phyloP scores from a whole-genome alignment of 2,329 filamentous ascomycete genomes.

The Setomelanomma holmii region DNA sequence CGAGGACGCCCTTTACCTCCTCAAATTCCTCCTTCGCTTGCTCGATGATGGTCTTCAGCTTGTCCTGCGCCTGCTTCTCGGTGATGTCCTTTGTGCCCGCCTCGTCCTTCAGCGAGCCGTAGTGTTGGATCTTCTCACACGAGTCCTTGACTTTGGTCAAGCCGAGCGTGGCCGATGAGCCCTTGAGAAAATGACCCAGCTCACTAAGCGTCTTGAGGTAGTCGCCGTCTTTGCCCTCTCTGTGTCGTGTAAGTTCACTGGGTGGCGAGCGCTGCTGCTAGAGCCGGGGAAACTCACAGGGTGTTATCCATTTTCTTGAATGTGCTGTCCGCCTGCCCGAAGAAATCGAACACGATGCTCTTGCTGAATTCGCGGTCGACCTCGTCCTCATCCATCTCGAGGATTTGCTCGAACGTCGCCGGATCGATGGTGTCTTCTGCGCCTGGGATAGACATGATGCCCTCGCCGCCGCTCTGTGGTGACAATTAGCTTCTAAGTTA shows the following conservation, averaged over 20 bases:
- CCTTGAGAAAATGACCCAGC: constrained; percentile 95
- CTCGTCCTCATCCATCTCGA: constrained; percentile 96
- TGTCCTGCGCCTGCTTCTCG: constrained; percentile 70
- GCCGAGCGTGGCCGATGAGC: constrained; percentile 92
- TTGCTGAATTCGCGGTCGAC: constrained; percentile 85
- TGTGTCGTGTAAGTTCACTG: constrained; percentile 52
- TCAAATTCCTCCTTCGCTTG: constrained; percentile 78
- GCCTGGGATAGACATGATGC: constrained; percentile 60
- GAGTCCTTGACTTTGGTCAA: constrained; percentile 88
- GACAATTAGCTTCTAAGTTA: constrained; percentile 4
- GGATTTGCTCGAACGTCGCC: constrained; percentile 87
- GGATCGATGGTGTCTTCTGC: constrained; percentile 80
- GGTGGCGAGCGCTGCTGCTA: too few relatives aligned
- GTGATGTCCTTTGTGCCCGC: constrained; percentile 71
- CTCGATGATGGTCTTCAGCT: constrained; percentile 73
- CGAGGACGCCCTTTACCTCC: constrained; percentile 74
- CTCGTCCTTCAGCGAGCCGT: constrained; percentile 81
- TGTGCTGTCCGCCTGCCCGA: constrained; percentile 86
- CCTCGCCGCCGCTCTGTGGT: constrained; percentile 34
- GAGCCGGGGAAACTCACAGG: constrained; percentile 72
- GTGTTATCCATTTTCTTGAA: constrained; percentile 83
- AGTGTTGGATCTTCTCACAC: constrained; percentile 97
- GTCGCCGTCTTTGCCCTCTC: constrained; percentile 64
- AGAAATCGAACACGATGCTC: constrained; percentile 90
- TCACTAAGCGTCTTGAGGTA: constrained; percentile 74